These are phyloP conservation scores for Apiotrichum mycotoxinovorans DNA, from an alignment of 1,284 basidiomycete genomes.

Conservation along the genomic window DNA sequence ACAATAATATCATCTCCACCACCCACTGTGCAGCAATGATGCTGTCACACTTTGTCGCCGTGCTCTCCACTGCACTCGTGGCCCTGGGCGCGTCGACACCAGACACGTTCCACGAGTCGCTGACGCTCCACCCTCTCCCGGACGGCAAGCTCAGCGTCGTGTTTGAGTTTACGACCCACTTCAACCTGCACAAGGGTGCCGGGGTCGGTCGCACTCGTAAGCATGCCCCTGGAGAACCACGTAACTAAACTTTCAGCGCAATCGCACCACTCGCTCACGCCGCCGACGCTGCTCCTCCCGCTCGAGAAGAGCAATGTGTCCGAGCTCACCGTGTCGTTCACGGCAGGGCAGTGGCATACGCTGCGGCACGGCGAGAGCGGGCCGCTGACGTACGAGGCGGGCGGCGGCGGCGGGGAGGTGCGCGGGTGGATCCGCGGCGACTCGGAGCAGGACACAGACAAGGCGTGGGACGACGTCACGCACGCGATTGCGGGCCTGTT, in stretches of 20 bases:
- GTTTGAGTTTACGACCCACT: constrained; percentile 75
- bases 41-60: constrained; percentile 6
- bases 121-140: constrained; percentile 67
- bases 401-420: constrained; percentile 80
- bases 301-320: constrained; percentile 76
- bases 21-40: neutral
- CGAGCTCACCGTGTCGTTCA: constrained; percentile 80
- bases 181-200: constrained; percentile 34
- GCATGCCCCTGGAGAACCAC: neutral
- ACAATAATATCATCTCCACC: neutral
- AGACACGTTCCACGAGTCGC: constrained; percentile 56
- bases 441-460: constrained; percentile 52
- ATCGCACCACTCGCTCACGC: constrained; percentile 80
- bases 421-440: constrained; percentile 70
- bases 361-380: constrained; percentile 67
- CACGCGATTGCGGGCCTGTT: constrained; percentile 89
- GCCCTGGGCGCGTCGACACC: neutral
- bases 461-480: constrained; percentile 77
- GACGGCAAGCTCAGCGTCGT: constrained; percentile 79
- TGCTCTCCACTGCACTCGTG: constrained; percentile 6
- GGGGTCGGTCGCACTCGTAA: constrained; percentile 4
- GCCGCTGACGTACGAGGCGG: constrained; percentile 61
- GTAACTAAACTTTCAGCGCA: constrained; percentile 52
- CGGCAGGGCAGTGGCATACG: constrained; percentile 88
- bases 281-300: constrained; percentile 79